Evolutionary conservation across 495 filamentous ascomycete species (phyloP), one percentile per base, ranked within the genome.

Genomic region (Elaphomyces granulatus): DNA sequence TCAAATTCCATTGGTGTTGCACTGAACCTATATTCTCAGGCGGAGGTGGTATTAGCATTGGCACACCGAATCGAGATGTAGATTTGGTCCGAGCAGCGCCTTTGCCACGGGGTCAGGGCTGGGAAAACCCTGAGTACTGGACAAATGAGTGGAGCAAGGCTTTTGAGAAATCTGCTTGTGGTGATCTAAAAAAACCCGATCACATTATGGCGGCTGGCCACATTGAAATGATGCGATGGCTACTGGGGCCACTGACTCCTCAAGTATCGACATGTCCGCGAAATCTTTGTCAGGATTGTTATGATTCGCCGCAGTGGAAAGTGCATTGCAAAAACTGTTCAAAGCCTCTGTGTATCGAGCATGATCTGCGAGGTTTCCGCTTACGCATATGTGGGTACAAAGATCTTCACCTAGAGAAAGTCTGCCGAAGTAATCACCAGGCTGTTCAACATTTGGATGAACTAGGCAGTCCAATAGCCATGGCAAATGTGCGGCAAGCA

Each of bases 1-100:
- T 74, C 37, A 70, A 63, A 18, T 72, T 73, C 46, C 63, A 71
- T 40, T 77, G 73, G 73, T 77, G 74, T 54, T 78, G 74, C 42
- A 65, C 71, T n/a, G 70, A 75, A 38, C 74, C 74, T 2, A 67
- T 72, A 31, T 75, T 75, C 48, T 76, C 74, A 14, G 72, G 71
- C 3, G 72, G 74, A n/a, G 74, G 72, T 37, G 70, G 72, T 4
- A 75, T 76, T 44, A 72, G 68, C 36, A 72, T 75, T 28, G 56
- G 69, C 9, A 66, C 70, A 15, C 61, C 61, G 0, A 70, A 60
- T 42, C 60, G 67, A 31, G 69, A 71, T 41, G 67, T 68, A 8
- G 71, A 75, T 37, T 62, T 66, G 34, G 66, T 78, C 8, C 68
- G 73, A 17, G 69, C 72, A 15, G 72, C 66, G 14, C 74, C 74